Evolutionary conservation across 305 asterid genomes (phyloP).

Genomic region (Galium porrigens): DNA sequence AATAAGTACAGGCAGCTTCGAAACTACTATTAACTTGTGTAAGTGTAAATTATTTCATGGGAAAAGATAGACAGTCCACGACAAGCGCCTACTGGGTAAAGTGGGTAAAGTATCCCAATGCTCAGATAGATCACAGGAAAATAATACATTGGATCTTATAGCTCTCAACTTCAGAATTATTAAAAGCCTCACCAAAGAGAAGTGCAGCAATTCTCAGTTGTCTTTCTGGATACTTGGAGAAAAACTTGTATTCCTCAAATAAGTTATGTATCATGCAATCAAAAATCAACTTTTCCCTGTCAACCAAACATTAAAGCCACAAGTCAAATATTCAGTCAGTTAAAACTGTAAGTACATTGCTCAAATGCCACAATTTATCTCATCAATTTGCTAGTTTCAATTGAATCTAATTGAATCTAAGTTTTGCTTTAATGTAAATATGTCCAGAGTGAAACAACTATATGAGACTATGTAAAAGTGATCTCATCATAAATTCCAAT

Average conservation of each 20-base stretch:
- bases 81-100: neutral
- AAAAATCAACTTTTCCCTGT: conserved; percentile 74
- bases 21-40: no score
- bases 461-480: neutral
- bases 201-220: conserved; percentile 77
- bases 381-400: neutral
- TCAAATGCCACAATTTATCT: neutral
- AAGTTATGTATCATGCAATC: conserved; percentile 85
- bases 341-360: neutral
- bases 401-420: neutral
- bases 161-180: conserved; percentile 1
- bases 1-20: neutral
- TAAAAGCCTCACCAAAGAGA: conserved; percentile 59
- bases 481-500: neutral
- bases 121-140: neutral
- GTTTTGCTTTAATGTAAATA: neutral
- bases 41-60: neutral
- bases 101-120: neutral
- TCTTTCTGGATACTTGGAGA: conserved; percentile 74
- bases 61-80: neutral
- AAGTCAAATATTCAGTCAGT: neutral
- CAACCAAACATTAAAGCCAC: conserved; percentile 16
- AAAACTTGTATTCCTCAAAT: conserved; percentile 81
- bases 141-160: neutral
- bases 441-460: neutral